phyloP scores from a whole-genome alignment of 352 stramenopile genomes.

The Peronospora tabacina region DNA sequence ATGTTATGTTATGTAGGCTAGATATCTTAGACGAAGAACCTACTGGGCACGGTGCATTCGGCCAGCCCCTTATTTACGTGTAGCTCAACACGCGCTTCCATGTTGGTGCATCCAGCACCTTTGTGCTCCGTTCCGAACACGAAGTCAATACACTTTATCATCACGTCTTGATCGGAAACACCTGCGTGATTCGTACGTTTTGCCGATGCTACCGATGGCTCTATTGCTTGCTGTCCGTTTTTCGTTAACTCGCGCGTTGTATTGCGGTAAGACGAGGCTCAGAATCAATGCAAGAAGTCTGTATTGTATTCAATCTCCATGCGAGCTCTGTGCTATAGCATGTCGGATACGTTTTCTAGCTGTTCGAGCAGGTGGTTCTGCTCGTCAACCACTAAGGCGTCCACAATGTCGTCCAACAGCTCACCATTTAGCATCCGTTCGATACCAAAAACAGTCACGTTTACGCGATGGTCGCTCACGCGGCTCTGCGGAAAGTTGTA shows the following conservation, averaged over 20 bases:
- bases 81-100: constrained; percentile 13
- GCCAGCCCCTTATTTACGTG: constrained; percentile 23
- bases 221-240: too few relatives aligned
- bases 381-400: constrained; percentile 66
- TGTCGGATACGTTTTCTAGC: constrained; percentile 30
- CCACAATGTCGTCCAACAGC: constrained; percentile 87
- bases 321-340: constrained; percentile 7
- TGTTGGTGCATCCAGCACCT: neutral
- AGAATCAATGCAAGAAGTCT: too few relatives aligned
- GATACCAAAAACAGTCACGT: constrained; percentile 84
- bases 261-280: neutral
- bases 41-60: neutral
- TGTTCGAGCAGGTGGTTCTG: constrained; percentile 71
- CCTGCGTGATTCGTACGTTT: neutral
- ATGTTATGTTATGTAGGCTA: constrained; percentile 3
- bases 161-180: constrained; percentile 1
- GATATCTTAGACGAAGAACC: constrained; percentile 11
- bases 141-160: neutral
- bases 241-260: constrained; percentile 1
- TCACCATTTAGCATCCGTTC: constrained; percentile 86
- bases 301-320: too few relatives aligned
- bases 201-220: too few relatives aligned
- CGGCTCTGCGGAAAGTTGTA: constrained; percentile 98
- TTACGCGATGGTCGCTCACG: constrained; percentile 93
- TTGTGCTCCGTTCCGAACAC: neutral